phyloP scores from a whole-genome alignment of 2,329 filamentous ascomycete species.

The Claviceps cyperi region DNA sequence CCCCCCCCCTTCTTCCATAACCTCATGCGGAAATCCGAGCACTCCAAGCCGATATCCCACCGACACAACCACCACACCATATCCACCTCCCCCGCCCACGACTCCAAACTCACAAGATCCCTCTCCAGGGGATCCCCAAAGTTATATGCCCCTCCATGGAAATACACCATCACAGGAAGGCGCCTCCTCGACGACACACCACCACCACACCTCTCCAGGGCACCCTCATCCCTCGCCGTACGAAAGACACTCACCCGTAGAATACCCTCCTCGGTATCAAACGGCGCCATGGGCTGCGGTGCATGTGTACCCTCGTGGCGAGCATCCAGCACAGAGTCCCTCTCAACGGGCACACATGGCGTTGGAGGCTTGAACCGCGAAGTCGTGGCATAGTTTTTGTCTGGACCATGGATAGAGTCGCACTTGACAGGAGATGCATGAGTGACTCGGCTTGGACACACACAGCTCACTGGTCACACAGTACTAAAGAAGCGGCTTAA shows the following conservation, averaged over 20 bases:
- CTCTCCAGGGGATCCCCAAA: constrained; percentile 37
- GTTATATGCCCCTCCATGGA: constrained; percentile 52
- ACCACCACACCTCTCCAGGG: too few relatives aligned
- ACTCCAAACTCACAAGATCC: constrained; percentile 47
- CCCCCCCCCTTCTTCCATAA: constrained; percentile 38
- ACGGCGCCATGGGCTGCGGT: constrained; percentile 10
- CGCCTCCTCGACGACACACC: background rate
- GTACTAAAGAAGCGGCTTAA: too few relatives aligned
- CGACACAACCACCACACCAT: constrained; percentile 45
- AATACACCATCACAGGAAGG: constrained; percentile 38
- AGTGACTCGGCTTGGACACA: too few relatives aligned
- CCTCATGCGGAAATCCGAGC: constrained; percentile 48
- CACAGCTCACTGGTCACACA: too few relatives aligned
- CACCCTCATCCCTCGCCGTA: constrained; percentile 11
- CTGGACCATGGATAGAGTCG: too few relatives aligned
- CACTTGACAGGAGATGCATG: too few relatives aligned
- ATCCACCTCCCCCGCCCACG: constrained; percentile 31
- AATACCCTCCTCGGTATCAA: constrained; percentile 33
- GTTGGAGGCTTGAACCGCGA: constrained; percentile 13
- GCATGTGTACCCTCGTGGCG: constrained; percentile 19
- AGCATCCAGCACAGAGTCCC: constrained; percentile 16
- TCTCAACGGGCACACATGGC: background rate
- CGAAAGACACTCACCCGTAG: constrained; percentile 38
- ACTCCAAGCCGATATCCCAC: constrained; percentile 52
- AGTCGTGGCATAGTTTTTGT: constrained; percentile 31